phyloP scores from a whole-genome alignment of 257 asterid genomes.

The Salvia splendens region DNA sequence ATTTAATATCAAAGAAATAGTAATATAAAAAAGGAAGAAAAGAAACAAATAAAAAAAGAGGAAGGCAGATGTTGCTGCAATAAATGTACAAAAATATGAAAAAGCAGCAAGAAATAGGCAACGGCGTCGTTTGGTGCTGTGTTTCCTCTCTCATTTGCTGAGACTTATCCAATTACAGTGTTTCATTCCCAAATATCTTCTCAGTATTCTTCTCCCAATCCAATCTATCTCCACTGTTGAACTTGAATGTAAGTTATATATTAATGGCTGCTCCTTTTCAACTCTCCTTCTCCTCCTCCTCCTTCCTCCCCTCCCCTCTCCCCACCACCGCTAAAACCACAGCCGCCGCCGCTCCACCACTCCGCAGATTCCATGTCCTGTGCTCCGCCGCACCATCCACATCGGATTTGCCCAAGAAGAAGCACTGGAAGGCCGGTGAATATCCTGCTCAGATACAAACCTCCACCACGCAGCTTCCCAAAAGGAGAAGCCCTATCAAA shows the following conservation, averaged over 20 bases:
- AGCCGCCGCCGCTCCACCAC: conserved; percentile 35
- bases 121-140: too few relatives aligned
- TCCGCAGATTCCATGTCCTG: conserved; percentile 30
- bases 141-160: not conserved
- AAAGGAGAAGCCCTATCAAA: conserved; percentile 56
- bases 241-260: not conserved
- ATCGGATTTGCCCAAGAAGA: conserved; percentile 40
- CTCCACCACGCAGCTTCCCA: conserved; percentile 39
- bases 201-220: not conserved
- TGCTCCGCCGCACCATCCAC: conserved; percentile 37
- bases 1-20: too few relatives aligned
- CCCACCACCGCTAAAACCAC: conserved; percentile 27
- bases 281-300: conserved; percentile 55
- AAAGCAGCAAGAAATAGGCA: too few relatives aligned
- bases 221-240: not conserved
- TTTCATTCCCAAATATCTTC: not conserved
- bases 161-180: not conserved
- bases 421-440: conserved; percentile 75
- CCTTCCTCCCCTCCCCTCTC: conserved; percentile 45
- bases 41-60: too few relatives aligned
- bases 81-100: too few relatives aligned
- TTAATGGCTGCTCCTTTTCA: conserved; percentile 40
- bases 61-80: too few relatives aligned
- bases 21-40: too few relatives aligned
- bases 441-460: conserved; percentile 55